Evolutionary conservation across 2,329 filamentous ascomycete genomes (phyloP), one percentile per base, ranked within the genome.

Genomic region (Scorias spongiosa): DNA sequence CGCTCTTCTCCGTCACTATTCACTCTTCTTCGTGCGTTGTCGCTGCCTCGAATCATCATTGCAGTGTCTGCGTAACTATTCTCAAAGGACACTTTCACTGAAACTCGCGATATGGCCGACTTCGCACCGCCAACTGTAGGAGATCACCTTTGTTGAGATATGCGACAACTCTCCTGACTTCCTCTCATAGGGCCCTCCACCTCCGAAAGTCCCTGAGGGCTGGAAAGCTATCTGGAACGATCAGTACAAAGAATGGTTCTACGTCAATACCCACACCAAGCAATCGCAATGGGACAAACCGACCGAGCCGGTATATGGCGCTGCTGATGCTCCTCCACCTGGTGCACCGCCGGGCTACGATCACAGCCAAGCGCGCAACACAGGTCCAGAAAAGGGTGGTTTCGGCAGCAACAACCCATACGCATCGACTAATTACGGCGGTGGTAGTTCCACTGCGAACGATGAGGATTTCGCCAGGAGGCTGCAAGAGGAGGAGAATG

Each of bases 171-270:
- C 15, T 14, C 41, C 45, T 47, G 39, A 48, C 44, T 41, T 40
- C 37, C 29, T 18, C 14, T 39, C 14, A 12, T 39, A 66, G 62
- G 63, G 63, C 14, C 74, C 74, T 38, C 76, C 76, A 26, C 75
- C 76, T 11, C 75, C 74, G 11, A 66, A 66, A 44, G 68, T 78
- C 3, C 86, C 84, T 2, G 81, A 84, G 55, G 87, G 87, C 54
- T 95, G 85, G 84, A 79, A 84, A 57, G 81, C 81, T 10, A 76
- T 85, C 51, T 93, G 80, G 76, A 91, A 93, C 63, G 78, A 82
- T 0, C 79, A 91, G 57, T 94, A 94, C 68, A 81, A 81, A 57
- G 81, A 91, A 73, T 94, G 84, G 80, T 94, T 91, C 74, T 95
- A 84, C 67, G 83, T 94, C 48, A 91, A 95, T 67, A 76, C 83